Percentiles rank a stretch among this genome's conserved stretches.
Conservation (phyloP, 2,329 filamentous ascomycete species). For the Cercospora beticola region DNA sequence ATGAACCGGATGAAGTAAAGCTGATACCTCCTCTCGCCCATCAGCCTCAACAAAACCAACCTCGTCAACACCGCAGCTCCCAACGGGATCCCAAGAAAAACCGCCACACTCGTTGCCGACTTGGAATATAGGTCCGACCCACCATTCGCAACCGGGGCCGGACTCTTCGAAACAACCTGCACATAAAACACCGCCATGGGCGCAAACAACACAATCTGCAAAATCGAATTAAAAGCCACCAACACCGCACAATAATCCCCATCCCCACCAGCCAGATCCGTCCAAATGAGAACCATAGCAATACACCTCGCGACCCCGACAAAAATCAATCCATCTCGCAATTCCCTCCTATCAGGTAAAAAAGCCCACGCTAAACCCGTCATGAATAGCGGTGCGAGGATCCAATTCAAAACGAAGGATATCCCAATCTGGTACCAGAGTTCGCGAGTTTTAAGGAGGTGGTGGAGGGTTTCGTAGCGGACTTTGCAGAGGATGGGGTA, state of each 20-base stretch:
- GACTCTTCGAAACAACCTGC: constrained; percentile 58
- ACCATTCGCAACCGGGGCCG: constrained; percentile 32
- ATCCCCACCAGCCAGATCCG: constrained; percentile 71
- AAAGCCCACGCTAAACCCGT: constrained; percentile 68
- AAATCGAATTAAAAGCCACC: constrained; percentile 50
- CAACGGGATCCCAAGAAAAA: constrained; percentile 80
- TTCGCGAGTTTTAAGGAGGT: constrained; percentile 58
- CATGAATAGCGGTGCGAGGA: constrained; percentile 80
- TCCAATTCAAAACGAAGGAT: constrained; percentile 77
- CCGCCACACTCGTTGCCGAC: constrained; percentile 76
- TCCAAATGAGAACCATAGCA: constrained; percentile 86
- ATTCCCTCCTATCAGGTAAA: constrained; percentile 49
- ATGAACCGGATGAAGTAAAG: constrained; percentile 66
- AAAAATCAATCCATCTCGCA: constrained; percentile 67
- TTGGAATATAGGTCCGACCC: constrained; percentile 39
- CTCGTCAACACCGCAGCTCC: constrained; percentile 77
- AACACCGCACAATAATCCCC: constrained; percentile 72
- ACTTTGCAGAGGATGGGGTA: constrained; percentile 90
- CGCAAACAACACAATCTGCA: constrained; percentile 50
- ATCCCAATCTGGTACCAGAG: constrained; percentile 80
- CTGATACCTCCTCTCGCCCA: constrained; percentile 64
- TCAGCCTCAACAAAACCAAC: constrained; percentile 56
- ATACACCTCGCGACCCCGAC: constrained; percentile 85
- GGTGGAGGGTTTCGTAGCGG: constrained; percentile 71
- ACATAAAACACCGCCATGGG: constrained; percentile 57